Evolutionary conservation across 108 stramenopile species (phyloP), one percentile per base, ranked within the genome.

Genomic region (Parietichytrium sp.): DNA sequence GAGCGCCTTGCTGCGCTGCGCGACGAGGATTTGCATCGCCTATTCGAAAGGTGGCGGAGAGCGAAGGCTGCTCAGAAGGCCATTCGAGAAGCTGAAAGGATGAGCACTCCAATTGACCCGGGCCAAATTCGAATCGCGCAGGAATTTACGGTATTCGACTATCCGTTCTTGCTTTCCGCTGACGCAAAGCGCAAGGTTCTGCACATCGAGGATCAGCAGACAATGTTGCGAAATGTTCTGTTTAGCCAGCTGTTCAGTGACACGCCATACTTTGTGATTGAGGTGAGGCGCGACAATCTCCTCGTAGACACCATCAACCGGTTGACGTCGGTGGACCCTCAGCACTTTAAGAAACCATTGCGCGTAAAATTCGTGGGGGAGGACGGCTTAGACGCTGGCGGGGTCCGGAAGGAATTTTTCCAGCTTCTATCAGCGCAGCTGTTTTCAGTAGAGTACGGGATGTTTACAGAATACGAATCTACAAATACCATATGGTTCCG

Each of bases 331-430:
- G 15, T 33, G 18, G 33, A 85, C 29, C 84, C 33, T 49, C 29
- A 23, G 18, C 84, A 83, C 53, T 82, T 95, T 3, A 86, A 90
- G 38, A 94, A 94, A 55, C 88, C 87, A 20, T 84, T 96, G 2
- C 80, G 86, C 79, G 91, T 95, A 29, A 86, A 87, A 13, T 95
- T 96, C 83, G 88, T 92, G 54, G 94, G 92, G n/a, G 96, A 97
- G 85, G 93, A 93, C 26, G 96, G 95, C 54, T 80, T 97, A 25
- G 96, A 97, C 87, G 95, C 94, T 7, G 96, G 96, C 16, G 96
- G 96, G 8, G 95, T 96, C 3, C 92, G 93, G 2, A 95, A 94
- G 81, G 96, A 97, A 86, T 97, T 95, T 84, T 95, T 95, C 77
- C 95, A 96, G 80, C 89, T 97, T 7, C 80, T 96, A 45, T 88